Evolutionary conservation across 208 protist species (phyloP).

Genomic region (Leishmania braziliensis): DNA sequence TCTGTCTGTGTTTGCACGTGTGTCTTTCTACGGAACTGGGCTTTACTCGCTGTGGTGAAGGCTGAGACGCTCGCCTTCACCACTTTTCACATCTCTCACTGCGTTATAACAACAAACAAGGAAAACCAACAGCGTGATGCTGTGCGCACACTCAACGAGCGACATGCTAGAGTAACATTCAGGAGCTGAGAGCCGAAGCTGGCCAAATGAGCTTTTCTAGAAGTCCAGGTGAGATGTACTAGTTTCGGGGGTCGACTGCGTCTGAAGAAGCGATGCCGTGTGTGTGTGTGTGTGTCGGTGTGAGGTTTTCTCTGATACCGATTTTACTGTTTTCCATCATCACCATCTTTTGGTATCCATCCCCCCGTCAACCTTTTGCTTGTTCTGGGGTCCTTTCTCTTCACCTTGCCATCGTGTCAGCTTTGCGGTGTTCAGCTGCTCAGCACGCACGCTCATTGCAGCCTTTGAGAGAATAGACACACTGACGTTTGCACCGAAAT

Average conservation of each 20-base stretch:
- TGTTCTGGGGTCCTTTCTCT: neutral
- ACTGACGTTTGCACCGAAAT: neutral
- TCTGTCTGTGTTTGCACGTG: neutral
- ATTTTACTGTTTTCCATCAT: slow-evolving; percentile 1
- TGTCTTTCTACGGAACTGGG: neutral
- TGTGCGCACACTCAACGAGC: neutral
- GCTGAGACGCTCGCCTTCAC: neutral
- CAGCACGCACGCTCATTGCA: slow-evolving; percentile 10
- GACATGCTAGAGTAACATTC: neutral
- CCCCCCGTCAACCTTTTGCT: neutral
- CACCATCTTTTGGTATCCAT: neutral
- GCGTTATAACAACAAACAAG: neutral
- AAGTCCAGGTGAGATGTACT: neutral
- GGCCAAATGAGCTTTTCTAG: neutral
- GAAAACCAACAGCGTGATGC: neutral
- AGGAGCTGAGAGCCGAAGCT: neutral
- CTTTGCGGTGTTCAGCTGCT: neutral
- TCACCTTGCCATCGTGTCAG: neutral
- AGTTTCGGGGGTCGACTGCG: neutral
- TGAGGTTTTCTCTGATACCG: neutral
- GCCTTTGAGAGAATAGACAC: neutral
- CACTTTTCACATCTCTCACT: neutral
- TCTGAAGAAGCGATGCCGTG: neutral
- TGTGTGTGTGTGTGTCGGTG: neutral
- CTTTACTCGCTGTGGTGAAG: neutral